Evolutionary conservation across 1,284 basidiomycete genomes (phyloP).

Genomic region (Sporisorium reilianum): DNA sequence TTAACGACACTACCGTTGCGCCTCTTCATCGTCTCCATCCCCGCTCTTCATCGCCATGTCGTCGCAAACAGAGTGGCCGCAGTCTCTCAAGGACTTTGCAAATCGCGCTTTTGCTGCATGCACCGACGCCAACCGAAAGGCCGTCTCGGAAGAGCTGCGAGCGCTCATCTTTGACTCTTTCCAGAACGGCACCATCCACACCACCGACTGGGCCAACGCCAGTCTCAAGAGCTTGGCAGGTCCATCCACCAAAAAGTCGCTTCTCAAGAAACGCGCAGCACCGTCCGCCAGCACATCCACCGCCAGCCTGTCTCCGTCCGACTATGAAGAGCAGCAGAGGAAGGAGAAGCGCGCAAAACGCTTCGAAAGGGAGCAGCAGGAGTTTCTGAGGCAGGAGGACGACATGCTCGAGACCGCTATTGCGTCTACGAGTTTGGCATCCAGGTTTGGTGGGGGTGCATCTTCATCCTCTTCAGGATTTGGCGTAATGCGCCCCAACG

Average conservation of each 20-base stretch:
- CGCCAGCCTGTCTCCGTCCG: conserved; percentile 6
- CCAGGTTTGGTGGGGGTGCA: conserved; percentile 40
- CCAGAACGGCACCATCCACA: conserved; percentile 81
- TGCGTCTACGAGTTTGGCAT: conserved; percentile 49
- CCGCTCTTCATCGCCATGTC: conserved; percentile 22
- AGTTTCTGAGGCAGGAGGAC: conserved; percentile 51
- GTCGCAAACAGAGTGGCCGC: conserved; percentile 56
- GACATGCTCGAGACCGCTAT: conserved; percentile 54
- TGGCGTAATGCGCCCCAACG: conserved; percentile 3
- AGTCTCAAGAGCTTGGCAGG: conserved; percentile 80
- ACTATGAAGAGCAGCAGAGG: conserved; percentile 55
- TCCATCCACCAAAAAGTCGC: conserved; percentile 25
- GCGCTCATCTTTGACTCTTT: conserved; percentile 70
- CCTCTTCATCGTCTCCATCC: not conserved
- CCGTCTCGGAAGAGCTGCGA: conserved; percentile 71
- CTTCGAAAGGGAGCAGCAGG: conserved; percentile 64
- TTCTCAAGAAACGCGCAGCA: conserved; percentile 45
- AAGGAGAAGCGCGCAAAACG: conserved; percentile 66
- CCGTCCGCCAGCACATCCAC: conserved; percentile 3
- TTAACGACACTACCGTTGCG: not conserved
- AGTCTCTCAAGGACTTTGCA: conserved; percentile 63
- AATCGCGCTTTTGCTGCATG: conserved; percentile 64
- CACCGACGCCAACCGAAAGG: conserved; percentile 69
- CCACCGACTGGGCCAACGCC: conserved; percentile 85
- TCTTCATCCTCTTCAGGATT: not conserved